phyloP scores from a whole-genome alignment of 2,329 filamentous ascomycete genomes.

The Aureobasidium sp. region DNA sequence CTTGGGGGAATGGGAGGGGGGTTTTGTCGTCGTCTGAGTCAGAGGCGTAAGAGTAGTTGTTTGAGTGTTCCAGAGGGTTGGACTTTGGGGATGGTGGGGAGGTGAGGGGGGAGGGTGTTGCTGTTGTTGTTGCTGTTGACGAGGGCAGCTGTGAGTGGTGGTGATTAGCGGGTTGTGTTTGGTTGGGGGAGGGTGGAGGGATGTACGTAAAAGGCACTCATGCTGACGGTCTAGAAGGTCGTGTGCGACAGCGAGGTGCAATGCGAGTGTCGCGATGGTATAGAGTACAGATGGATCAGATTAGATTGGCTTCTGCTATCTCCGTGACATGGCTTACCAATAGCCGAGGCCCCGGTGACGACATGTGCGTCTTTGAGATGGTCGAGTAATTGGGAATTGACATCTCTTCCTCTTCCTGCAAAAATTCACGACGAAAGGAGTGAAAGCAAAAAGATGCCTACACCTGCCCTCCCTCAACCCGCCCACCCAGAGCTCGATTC shows the following conservation, averaged over 20 bases:
- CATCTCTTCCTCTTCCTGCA: not conserved
- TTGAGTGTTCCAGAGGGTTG: constrained; percentile 23
- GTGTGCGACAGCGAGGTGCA: not conserved
- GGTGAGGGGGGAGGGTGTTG: constrained; percentile 16
- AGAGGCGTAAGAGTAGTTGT: constrained; percentile 41
- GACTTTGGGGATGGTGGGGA: constrained; percentile 19
- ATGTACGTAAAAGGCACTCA: constrained; percentile 17
- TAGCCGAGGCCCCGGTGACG: constrained; percentile 12
- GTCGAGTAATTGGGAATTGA: too few relatives aligned
- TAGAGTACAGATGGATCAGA: constrained; percentile 9
- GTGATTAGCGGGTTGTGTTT: not conserved
- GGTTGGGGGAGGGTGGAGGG: not conserved
- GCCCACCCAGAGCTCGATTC: constrained; percentile 54
- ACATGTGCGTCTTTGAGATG: not conserved
- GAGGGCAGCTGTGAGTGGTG: constrained; percentile 14
- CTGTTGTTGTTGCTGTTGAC: constrained; percentile 17
- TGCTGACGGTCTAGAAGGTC: not conserved
- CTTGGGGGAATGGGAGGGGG: constrained; percentile 79
- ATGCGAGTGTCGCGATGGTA: not conserved
- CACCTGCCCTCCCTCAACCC: constrained; percentile 49
- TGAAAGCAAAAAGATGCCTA: constrained; percentile 23
- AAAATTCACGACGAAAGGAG: not conserved
- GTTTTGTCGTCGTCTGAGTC: constrained; percentile 43
- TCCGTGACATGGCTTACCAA: constrained; percentile 9
- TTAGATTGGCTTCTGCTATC: constrained; percentile 1